A percentile compares a stretch with the other conserved stretches of the same genome.
These are phyloP conservation scores for Kurtzmaniella quercitrusa DNA, from an alignment of 1,139 yeast genomes.

Conservation along the genomic window DNA sequence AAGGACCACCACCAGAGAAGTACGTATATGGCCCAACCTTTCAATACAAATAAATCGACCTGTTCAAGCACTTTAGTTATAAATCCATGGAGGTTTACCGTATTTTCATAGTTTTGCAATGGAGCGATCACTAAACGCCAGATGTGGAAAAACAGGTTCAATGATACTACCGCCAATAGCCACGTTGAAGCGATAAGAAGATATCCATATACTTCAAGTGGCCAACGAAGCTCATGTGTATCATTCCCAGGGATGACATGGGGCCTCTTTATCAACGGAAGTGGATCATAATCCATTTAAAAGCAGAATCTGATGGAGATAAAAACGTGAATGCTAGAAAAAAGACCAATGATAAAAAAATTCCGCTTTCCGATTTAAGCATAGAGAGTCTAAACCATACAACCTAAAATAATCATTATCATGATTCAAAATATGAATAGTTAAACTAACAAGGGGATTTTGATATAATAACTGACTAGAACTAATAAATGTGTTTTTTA, in stretches of 20 bases:
- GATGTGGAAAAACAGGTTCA: slow-evolving; percentile 39
- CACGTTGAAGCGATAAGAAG: slow-evolving; percentile 33
- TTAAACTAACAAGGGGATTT: too few species aligned
- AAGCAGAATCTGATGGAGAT: background rate
- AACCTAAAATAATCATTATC: too few species aligned
- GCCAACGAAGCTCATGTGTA: background rate
- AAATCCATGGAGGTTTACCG: slow-evolving; percentile 12
- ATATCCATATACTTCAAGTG: slow-evolving; percentile 29
- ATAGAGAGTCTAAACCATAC: too few species aligned
- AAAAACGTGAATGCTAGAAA: background rate
- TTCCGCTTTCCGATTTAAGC: too few species aligned
- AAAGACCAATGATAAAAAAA: background rate
- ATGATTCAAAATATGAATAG: too few species aligned
- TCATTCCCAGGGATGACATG: slow-evolving; percentile 6
- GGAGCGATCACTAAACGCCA: slow-evolving; percentile 43
- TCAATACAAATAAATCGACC: slow-evolving; percentile 45
- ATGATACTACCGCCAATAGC: slow-evolving; percentile 36
- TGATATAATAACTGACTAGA: too few species aligned
- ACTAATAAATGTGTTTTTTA: too few species aligned
- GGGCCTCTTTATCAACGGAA: slow-evolving; percentile 11
- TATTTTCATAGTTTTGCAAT: slow-evolving; percentile 12
- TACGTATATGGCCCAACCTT: slow-evolving; percentile 52
- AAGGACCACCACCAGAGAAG: slow-evolving; percentile 76
- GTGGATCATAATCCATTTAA: slow-evolving; percentile 11
- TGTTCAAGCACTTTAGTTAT: slow-evolving; percentile 15